Conservation (phyloP, 2,329 filamentous ascomycete genomes). For the Teratosphaeria epicoccoides region DNA sequence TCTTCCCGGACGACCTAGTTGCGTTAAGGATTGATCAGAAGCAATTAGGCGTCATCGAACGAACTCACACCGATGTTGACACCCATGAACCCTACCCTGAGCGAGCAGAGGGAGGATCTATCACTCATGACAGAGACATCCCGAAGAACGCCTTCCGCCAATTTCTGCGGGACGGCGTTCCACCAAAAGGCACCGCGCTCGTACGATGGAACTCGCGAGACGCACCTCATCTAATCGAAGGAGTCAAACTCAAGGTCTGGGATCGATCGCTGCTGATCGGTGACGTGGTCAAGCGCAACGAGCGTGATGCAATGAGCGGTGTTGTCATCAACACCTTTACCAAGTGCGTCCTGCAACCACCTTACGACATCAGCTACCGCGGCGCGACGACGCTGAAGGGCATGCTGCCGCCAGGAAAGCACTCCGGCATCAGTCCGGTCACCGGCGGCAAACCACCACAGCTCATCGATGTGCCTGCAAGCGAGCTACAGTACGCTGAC, state of each 20-base stretch:
- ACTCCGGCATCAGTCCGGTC: slow-evolving; percentile 6
- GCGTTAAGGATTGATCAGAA: slow-evolving; percentile 10
- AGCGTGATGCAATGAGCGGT: slow-evolving; percentile 42
- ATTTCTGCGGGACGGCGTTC: slow-evolving; percentile 36
- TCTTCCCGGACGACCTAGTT: slow-evolving; percentile 22
- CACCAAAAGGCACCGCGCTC: slow-evolving; percentile 42
- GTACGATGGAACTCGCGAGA: slow-evolving; percentile 38
- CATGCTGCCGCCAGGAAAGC: slow-evolving; percentile 9
- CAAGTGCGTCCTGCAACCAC: slow-evolving; percentile 34
- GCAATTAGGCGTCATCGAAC: slow-evolving; percentile 35
- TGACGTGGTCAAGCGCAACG: slow-evolving; percentile 43
- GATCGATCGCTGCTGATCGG: slow-evolving; percentile 46
- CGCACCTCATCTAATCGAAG: slow-evolving; percentile 31
- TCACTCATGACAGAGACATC: slow-evolving; percentile 27
- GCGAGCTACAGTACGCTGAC: slow-evolving; percentile 19
- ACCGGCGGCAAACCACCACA: slow-evolving; percentile 9
- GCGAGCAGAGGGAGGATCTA: slow-evolving; percentile 16
- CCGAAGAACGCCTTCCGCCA: slow-evolving; percentile 24
- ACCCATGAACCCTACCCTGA: slow-evolving; percentile 36
- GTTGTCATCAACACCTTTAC: slow-evolving; percentile 41
- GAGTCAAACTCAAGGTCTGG: slow-evolving; percentile 38
- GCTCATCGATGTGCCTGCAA: slow-evolving; percentile 21
- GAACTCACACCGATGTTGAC: slow-evolving; percentile 34
- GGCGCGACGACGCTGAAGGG: slow-evolving; percentile 11
- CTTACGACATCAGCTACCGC: slow-evolving; percentile 19